Conservation (phyloP, 441 rosid genomes). For the Theobroma grandiflorum region DNA sequence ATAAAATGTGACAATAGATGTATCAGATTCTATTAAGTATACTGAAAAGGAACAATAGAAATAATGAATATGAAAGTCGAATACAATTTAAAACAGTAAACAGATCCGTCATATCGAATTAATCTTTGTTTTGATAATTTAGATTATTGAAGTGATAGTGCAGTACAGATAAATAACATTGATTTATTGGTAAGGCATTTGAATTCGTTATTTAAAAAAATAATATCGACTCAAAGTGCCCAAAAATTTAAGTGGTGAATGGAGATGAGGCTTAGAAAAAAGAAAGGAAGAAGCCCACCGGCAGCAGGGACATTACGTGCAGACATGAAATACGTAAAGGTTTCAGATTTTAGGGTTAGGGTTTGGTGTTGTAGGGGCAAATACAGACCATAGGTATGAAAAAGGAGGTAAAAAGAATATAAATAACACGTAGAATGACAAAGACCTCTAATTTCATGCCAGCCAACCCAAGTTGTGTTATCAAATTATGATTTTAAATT, state of each 20-base stretch:
- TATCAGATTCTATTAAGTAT: too few relatives aligned
- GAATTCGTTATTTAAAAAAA: neutral
- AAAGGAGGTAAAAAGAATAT: neutral
- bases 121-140: neutral
- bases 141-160: too few relatives aligned
- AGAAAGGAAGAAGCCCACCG: neutral
- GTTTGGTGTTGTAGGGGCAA: slow-evolving; percentile 44
- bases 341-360: slow-evolving; percentile 39
- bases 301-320: slow-evolving; percentile 22
- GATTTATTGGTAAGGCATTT: neutral
- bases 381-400: slow-evolving; percentile 23
- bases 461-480: neutral
- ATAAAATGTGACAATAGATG: neutral
- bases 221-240: neutral
- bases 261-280: neutral
- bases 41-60: too few relatives aligned
- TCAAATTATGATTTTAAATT: neutral
- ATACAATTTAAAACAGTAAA: too few relatives aligned
- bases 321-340: slow-evolving; percentile 26
- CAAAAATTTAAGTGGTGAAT: too few relatives aligned
- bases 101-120: too few relatives aligned
- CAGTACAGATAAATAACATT: too few relatives aligned
- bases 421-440: slow-evolving; percentile 17
- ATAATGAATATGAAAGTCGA: too few relatives aligned
- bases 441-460: slow-evolving; percentile 2